These are phyloP conservation scores for Fusarium avenaceum DNA, from an alignment of 2,329 filamentous ascomycete species.

Conservation along the genomic window DNA sequence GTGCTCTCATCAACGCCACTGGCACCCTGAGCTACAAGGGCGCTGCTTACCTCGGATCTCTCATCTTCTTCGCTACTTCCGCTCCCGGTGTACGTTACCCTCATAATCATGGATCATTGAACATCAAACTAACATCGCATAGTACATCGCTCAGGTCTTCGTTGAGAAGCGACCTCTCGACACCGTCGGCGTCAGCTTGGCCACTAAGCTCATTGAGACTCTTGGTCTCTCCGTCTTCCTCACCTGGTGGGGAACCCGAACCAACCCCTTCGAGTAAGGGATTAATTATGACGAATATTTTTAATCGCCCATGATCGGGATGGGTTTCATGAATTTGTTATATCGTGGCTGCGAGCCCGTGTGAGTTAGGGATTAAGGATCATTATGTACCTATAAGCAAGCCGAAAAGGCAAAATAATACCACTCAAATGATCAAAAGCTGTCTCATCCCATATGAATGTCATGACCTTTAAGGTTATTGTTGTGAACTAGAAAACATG, in stretches of 20 bases:
- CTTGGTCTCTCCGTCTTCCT: constrained; percentile 92
- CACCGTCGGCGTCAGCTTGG: constrained; percentile 85
- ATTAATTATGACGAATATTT: constrained; percentile 24
- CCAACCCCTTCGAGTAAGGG: constrained; percentile 87
- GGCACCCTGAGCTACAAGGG: constrained; percentile 97
- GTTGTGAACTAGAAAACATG: not conserved
- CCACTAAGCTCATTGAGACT: constrained; percentile 91
- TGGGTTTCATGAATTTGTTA: constrained; percentile 38
- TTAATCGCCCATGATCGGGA: constrained; percentile 30
- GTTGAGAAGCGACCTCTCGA: constrained; percentile 93
- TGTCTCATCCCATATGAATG: no score
- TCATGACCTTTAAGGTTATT: no score
- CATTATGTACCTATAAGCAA: constrained; percentile 41
- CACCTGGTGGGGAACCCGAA: constrained; percentile 97
- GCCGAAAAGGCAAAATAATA: constrained; percentile 41
- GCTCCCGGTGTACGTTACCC: constrained; percentile 79
- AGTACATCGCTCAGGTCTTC: constrained; percentile 90
- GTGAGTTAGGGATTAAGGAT: constrained; percentile 39
- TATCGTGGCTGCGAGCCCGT: constrained; percentile 28
- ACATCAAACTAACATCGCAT: constrained; percentile 11
- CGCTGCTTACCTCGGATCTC: constrained; percentile 88
- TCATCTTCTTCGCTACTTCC: constrained; percentile 93
- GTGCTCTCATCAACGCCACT: constrained; percentile 92
- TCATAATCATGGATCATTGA: not conserved
- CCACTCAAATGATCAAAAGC: constrained; percentile 33